Conservation (phyloP, 495 filamentous ascomycete genomes). For the Penicillium cinerascens region DNA sequence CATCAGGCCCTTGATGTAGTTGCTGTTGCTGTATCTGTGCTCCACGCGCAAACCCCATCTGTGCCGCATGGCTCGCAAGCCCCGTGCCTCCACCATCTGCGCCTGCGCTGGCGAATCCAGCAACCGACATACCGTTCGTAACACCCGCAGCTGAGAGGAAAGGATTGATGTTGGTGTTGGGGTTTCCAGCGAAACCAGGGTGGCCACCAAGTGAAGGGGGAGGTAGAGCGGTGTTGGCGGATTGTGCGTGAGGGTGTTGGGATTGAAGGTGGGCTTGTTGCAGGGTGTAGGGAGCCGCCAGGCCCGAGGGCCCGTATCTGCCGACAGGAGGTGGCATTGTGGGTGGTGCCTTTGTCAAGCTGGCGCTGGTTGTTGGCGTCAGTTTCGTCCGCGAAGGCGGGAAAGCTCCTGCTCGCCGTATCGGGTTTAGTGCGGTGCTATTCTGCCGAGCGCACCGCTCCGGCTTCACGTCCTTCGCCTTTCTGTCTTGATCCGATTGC, state of each 20-base stretch:
- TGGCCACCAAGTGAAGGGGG: constrained; percentile 57
- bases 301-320: constrained; percentile 51
- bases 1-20: constrained; percentile 53
- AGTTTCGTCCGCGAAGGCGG: constrained; percentile 24
- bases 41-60: constrained; percentile 79
- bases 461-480: constrained; percentile 16
- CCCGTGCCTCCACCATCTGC: constrained; percentile 71
- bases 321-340: constrained; percentile 42
- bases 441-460: constrained; percentile 30
- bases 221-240: constrained; percentile 54
- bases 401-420: constrained; percentile 23
- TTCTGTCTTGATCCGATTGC: constrained; percentile 5
- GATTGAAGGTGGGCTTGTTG: constrained; percentile 50
- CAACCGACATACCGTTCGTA: constrained; percentile 51
- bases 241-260: constrained; percentile 52
- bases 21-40: constrained; percentile 67
- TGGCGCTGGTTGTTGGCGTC: constrained; percentile 1
- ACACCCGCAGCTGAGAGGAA: constrained; percentile 55
- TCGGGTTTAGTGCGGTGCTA: constrained; percentile 31
- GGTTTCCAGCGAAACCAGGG: constrained; percentile 57
- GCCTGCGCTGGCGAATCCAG: constrained; percentile 53
- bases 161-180: constrained; percentile 64
- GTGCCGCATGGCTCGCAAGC: constrained; percentile 82
- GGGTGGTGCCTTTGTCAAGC: neutral
- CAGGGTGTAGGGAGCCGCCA: constrained; percentile 50